These are phyloP conservation scores for Ricinus communis DNA, from an alignment of 345 rosid species.

Conservation along the genomic window DNA sequence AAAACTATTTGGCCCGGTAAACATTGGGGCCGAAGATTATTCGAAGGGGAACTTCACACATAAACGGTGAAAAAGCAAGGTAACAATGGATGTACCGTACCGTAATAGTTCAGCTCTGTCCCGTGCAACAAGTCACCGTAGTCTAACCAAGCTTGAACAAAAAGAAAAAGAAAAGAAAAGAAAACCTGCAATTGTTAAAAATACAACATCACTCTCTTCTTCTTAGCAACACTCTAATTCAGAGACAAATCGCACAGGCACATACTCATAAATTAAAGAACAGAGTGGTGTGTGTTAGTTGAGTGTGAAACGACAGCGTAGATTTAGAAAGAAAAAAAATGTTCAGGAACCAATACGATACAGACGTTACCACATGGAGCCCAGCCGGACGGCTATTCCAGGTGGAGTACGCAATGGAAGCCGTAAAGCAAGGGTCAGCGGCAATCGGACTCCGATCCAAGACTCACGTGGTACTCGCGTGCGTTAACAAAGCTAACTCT, in stretches of 20 bases:
- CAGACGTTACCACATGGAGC: slow-evolving; percentile 99
- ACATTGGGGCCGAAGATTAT: neutral
- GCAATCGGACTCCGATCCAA: slow-evolving; percentile 99
- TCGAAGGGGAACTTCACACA: neutral
- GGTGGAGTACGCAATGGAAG: slow-evolving; percentile 99
- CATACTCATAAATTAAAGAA: neutral
- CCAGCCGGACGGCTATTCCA: slow-evolving; percentile 94
- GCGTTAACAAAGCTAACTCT: slow-evolving; percentile 88
- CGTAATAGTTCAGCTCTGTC: neutral
- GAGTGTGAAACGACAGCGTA: neutral
- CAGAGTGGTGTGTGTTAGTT: neutral
- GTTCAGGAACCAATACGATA: slow-evolving; percentile 99
- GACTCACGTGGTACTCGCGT: slow-evolving; percentile 84
- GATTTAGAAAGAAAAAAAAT: slow-evolving; percentile 25
- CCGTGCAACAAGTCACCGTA: neutral
- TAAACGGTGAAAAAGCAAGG: neutral
- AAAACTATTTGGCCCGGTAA: neutral
- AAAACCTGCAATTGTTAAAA: neutral
- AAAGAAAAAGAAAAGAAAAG: slow-evolving; percentile 5
- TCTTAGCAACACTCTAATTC: neutral
- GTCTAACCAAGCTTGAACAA: neutral
- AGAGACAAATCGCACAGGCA: neutral
- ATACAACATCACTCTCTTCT: neutral
- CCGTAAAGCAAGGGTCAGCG: slow-evolving; percentile 98
- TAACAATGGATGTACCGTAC: neutral